A percentile compares a stretch with the other conserved stretches of the same genome.
These are phyloP conservation scores for Neopestalotiopsis sp. DNA, from an alignment of 2,329 filamentous ascomycete genomes.

Conservation along the genomic window DNA sequence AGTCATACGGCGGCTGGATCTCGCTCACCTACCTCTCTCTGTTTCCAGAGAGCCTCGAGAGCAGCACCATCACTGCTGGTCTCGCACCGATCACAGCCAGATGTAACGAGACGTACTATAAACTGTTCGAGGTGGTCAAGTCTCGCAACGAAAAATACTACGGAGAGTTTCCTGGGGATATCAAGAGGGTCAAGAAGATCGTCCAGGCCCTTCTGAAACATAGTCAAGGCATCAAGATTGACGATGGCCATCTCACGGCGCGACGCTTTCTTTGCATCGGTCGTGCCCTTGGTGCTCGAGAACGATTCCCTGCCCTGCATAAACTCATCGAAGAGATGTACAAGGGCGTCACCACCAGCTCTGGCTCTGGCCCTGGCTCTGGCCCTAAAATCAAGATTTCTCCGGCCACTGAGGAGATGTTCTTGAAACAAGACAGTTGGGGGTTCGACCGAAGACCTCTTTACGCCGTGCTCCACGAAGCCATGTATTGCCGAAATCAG, in stretches of 20 bases:
- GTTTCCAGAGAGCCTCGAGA: slow-evolving; percentile 63
- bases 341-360: background rate
- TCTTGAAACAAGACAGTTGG: slow-evolving; percentile 15
- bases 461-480: slow-evolving; percentile 29
- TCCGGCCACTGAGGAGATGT: too few relatives aligned
- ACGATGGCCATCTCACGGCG: background rate
- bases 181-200: background rate
- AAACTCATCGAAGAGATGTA: background rate
- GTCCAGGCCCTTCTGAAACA: background rate
- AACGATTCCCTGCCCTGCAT: background rate
- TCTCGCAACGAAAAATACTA: background rate
- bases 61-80: slow-evolving; percentile 71
- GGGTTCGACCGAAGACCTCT: slow-evolving; percentile 26
- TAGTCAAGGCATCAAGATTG: background rate
- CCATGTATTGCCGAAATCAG: slow-evolving; percentile 23
- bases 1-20: slow-evolving; percentile 78
- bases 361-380: too few relatives aligned
- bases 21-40: slow-evolving; percentile 73
- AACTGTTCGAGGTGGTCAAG: background rate
- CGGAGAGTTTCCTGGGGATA: background rate
- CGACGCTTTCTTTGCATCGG: background rate
- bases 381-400: too few relatives aligned
- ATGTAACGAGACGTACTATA: background rate
- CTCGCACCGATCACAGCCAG: slow-evolving; percentile 65
- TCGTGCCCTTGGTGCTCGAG: background rate